Conservation (phyloP, 2,329 filamentous ascomycete species). For the Fusarium domesticum region DNA sequence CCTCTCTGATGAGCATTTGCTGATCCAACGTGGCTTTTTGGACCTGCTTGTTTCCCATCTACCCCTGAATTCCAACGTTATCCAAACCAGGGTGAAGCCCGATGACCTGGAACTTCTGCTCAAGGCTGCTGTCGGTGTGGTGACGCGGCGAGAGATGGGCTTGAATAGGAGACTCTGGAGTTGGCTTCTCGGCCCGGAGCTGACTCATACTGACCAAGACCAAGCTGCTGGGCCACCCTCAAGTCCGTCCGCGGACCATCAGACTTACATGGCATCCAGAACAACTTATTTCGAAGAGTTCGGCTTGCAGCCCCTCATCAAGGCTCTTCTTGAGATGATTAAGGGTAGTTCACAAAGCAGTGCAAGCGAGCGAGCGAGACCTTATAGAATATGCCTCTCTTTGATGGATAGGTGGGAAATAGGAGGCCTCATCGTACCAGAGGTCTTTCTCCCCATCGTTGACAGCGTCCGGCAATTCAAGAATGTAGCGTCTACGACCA, state of each 20-base stretch:
- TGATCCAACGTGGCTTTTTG: slow-evolving; percentile 91
- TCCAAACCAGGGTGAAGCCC: slow-evolving; percentile 70
- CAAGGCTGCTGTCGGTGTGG: slow-evolving; percentile 79
- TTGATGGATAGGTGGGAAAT: slow-evolving; percentile 99
- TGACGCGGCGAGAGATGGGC: slow-evolving; percentile 91
- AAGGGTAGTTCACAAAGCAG: slow-evolving; percentile 36
- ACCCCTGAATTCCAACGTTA: slow-evolving; percentile 75
- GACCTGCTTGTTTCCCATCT: slow-evolving; percentile 89
- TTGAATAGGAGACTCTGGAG: slow-evolving; percentile 92
- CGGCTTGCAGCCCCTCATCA: slow-evolving; percentile 71
- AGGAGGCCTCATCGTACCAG: slow-evolving; percentile 81
- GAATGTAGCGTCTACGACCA: slow-evolving; percentile 57
- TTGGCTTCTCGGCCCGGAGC: slow-evolving; percentile 86
- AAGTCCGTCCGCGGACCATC: slow-evolving; percentile 42
- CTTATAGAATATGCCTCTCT: slow-evolving; percentile 88
- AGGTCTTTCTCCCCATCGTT: slow-evolving; percentile 83
- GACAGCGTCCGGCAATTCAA: slow-evolving; percentile 76
- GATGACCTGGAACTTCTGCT: slow-evolving; percentile 80
- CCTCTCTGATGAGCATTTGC: slow-evolving; percentile 77
- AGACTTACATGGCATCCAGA: slow-evolving; percentile 51
- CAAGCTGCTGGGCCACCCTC: slow-evolving; percentile 44
- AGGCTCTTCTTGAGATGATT: slow-evolving; percentile 75
- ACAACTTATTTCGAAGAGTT: slow-evolving; percentile 81
- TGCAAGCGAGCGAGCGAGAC: slow-evolving; percentile 66
- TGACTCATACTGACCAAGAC: slow-evolving; percentile 48